Evolutionary conservation across 768 basidiomycete species (phyloP).

Genomic region (Phlegmacium glaucopus): DNA sequence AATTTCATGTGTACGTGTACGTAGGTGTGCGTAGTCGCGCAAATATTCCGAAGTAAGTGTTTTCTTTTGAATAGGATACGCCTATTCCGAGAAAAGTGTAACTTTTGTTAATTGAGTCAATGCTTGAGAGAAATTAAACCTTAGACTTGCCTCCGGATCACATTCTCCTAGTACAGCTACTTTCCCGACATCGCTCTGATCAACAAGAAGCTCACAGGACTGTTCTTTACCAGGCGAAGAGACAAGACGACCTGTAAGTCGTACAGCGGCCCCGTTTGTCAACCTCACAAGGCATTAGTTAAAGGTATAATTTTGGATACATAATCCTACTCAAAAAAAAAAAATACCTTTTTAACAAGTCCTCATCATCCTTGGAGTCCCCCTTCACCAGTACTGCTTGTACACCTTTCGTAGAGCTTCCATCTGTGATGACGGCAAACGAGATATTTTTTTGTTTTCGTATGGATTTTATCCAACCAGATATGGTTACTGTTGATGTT

Average conservation of each 20-base stretch:
- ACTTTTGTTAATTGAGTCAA: neutral
- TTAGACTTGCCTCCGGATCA: slow-evolving; percentile 38
- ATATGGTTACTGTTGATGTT: slow-evolving; percentile 38
- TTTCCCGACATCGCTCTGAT: slow-evolving; percentile 24
- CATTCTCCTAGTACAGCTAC: slow-evolving; percentile 44
- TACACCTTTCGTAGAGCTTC: slow-evolving; percentile 63
- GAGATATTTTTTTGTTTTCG: slow-evolving; percentile 86
- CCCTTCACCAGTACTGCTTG: slow-evolving; percentile 72
- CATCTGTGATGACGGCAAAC: slow-evolving; percentile 82
- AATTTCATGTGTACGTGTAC: slow-evolving; percentile 70
- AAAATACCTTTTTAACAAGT: too few species aligned
- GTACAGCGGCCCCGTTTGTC: slow-evolving; percentile 40
- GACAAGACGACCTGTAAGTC: slow-evolving; percentile 41
- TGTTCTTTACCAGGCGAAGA: slow-evolving; percentile 43
- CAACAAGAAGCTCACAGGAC: slow-evolving; percentile 45
- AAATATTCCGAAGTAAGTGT: slow-evolving; percentile 73
- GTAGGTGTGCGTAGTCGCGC: slow-evolving; percentile 84
- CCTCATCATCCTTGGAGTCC: slow-evolving; percentile 19
- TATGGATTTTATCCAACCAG: slow-evolving; percentile 86
- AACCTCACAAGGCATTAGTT: slow-evolving; percentile 21
- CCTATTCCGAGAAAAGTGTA: slow-evolving; percentile 41
- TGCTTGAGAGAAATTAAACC: neutral
- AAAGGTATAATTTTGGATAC: too few species aligned
- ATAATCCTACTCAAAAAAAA: too few species aligned
- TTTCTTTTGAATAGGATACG: slow-evolving; percentile 93